phyloP scores from a whole-genome alignment of 768 basidiomycete genomes.

The Agaricus sinodeliciosus region DNA sequence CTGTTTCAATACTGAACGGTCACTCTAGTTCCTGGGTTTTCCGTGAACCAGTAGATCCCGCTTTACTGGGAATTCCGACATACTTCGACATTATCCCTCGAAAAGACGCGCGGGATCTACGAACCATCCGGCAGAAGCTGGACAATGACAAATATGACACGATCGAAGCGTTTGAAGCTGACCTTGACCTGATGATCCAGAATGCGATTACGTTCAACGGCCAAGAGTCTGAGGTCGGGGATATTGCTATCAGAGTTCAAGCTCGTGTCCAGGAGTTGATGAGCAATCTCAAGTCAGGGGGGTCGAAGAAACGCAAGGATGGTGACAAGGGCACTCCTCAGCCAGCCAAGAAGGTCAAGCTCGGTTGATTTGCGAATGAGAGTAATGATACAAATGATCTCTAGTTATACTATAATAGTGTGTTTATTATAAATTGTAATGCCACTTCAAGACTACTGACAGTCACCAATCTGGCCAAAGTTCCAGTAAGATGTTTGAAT shows the following conservation, averaged over 20 bases:
- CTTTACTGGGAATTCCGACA: slow-evolving; percentile 72
- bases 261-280: slow-evolving; percentile 51
- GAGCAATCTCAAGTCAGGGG: slow-evolving; percentile 38
- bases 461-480: slow-evolving; percentile 59
- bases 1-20: slow-evolving; percentile 5
- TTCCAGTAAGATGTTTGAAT: slow-evolving; percentile 46
- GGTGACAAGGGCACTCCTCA: slow-evolving; percentile 57
- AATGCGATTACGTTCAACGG: slow-evolving; percentile 92
- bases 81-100: slow-evolving; percentile 83
- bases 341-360: slow-evolving; percentile 62
- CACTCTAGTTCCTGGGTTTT: slow-evolving; percentile 64
- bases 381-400: neutral
- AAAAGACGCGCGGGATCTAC: slow-evolving; percentile 83
- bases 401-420: slow-evolving; percentile 1
- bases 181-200: slow-evolving; percentile 79
- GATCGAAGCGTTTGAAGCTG: slow-evolving; percentile 73
- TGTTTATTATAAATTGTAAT: neutral
- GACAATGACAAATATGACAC: slow-evolving; percentile 79
- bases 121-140: slow-evolving; percentile 74
- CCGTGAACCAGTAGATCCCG: slow-evolving; percentile 85
- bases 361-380: slow-evolving; percentile 31
- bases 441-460: slow-evolving; percentile 1
- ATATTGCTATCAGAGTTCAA: slow-evolving; percentile 43
- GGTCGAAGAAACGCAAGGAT: slow-evolving; percentile 71
- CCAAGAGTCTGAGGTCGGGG: slow-evolving; percentile 70